Conservation (phyloP, 2,329 filamentous ascomycete genomes). For the Lasiodiplodia theobromae region DNA sequence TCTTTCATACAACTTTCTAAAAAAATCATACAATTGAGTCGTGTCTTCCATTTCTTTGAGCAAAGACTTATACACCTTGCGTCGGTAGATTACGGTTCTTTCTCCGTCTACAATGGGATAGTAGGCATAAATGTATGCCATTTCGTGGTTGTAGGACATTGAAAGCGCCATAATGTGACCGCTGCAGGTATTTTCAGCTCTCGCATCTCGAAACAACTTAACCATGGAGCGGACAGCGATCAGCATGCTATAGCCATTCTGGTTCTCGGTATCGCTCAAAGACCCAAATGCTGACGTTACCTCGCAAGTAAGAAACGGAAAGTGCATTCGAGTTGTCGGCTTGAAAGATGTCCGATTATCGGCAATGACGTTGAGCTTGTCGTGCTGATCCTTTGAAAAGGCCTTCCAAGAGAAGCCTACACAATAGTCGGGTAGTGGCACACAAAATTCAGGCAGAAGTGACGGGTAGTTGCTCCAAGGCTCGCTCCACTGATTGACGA, state of each 20-base stretch:
- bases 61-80: constrained; percentile 9
- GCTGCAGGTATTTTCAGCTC: neutral
- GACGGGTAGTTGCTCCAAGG: constrained; percentile 50
- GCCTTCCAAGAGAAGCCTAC: neutral
- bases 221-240: neutral
- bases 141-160: constrained; percentile 23
- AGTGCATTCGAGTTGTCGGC: constrained; percentile 35
- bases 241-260: constrained; percentile 34
- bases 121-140: constrained; percentile 27
- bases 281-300: constrained; percentile 32
- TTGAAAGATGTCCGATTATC: constrained; percentile 31
- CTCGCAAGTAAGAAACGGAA: constrained; percentile 36
- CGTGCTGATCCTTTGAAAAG: constrained; percentile 54
- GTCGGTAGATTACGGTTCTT: constrained; percentile 14
- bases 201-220: neutral
- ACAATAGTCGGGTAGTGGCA: neutral
- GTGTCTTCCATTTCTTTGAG: constrained; percentile 23
- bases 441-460: constrained; percentile 34
- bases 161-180: constrained; percentile 13
- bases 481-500: constrained; percentile 41
- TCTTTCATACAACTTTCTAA: constrained; percentile 32
- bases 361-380: constrained; percentile 43
- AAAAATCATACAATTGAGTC: constrained; percentile 32
- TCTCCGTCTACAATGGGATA: constrained; percentile 24
- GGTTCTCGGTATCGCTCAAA: constrained; percentile 33